Percentiles rank a stretch among this genome's conserved stretches.
These are phyloP conservation scores for Trametes hirsuta DNA, from an alignment of 1,284 basidiomycete species.

Conservation along the genomic window DNA sequence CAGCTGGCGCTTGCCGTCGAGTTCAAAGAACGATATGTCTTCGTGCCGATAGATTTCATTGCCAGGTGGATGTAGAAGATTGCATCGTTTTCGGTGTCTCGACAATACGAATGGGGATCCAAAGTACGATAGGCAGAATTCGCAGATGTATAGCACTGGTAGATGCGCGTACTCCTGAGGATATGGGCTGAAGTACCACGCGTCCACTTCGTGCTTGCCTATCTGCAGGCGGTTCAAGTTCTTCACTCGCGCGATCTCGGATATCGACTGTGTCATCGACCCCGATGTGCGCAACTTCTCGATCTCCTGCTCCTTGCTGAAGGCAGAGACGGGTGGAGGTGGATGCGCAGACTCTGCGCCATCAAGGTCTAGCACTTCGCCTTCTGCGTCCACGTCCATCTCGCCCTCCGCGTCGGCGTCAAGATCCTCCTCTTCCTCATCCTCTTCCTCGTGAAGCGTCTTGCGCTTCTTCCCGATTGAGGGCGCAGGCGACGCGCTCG, in stretches of 20 bases:
- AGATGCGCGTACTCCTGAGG: conserved; percentile 97
- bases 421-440: conserved; percentile 65
- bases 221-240: conserved; percentile 98
- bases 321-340: conserved; percentile 53
- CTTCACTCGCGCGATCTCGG: conserved; percentile 97
- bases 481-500: conserved; percentile 57
- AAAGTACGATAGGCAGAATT: conserved; percentile 95
- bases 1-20: conserved; percentile 95
- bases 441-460: conserved; percentile 56
- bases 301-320: conserved; percentile 98
- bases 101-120: conserved; percentile 86
- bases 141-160: conserved; percentile 95
- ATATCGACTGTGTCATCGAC: conserved; percentile 98
- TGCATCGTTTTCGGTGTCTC: conserved; percentile 92
- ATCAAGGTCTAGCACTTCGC: conserved; percentile 47
- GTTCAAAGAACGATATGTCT: conserved; percentile 97
- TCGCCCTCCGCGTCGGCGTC: conserved; percentile 62
- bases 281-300: conserved; percentile 97
- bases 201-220: conserved; percentile 94
- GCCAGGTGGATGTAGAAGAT: conserved; percentile 93
- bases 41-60: conserved; percentile 99
- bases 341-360: conserved; percentile 41
- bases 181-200: conserved; percentile 99
- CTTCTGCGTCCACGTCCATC: conserved; percentile 54
- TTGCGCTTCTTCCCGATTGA: conserved; percentile 68